A percentile compares a stretch with the other conserved stretches of the same genome.
Conservation (phyloP, 2,329 filamentous ascomycete species). For the Myotisia sp. region DNA sequence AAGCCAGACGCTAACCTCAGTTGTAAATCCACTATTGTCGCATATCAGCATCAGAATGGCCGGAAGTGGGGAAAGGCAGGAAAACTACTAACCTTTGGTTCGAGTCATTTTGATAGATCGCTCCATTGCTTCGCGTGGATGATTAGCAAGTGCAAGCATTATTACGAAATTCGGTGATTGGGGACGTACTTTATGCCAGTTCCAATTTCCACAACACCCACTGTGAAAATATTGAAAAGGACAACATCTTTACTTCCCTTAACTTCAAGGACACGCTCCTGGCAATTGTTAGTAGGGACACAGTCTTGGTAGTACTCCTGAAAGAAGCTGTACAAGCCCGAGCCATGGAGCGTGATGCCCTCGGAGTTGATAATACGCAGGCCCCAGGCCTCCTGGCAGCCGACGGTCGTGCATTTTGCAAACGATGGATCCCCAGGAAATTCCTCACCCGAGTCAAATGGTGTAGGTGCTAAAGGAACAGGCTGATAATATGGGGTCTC, state of each 20-base stretch:
- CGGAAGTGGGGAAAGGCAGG: too few relatives aligned
- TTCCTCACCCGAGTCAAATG: constrained; percentile 39
- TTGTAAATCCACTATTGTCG: constrained; percentile 7
- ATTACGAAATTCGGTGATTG: too few relatives aligned
- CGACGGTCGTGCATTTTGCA: not conserved
- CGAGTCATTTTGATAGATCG: constrained; percentile 5
- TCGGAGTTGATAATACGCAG: not conserved
- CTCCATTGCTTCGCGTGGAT: too few relatives aligned
- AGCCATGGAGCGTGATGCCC: not conserved
- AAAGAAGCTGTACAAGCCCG: constrained; percentile 3
- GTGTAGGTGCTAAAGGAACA: constrained; percentile 44
- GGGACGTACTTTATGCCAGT: constrained; percentile 6
- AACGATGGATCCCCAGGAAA: constrained; percentile 2
- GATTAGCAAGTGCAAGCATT: too few relatives aligned
- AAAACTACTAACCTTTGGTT: too few relatives aligned
- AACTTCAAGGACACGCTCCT: constrained; percentile 20
- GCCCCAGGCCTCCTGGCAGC: not conserved
- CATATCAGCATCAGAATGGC: not conserved
- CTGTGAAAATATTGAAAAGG: constrained; percentile 16
- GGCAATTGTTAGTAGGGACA: constrained; percentile 38
- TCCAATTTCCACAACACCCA: constrained; percentile 14
- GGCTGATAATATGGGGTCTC: constrained; percentile 61
- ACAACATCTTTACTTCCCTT: constrained; percentile 12
- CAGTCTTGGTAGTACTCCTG: constrained; percentile 2
- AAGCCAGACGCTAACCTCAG: constrained; percentile 5